These are phyloP conservation scores for Candida montana DNA, from an alignment of 805 yeast genomes.

Conservation along the genomic window DNA sequence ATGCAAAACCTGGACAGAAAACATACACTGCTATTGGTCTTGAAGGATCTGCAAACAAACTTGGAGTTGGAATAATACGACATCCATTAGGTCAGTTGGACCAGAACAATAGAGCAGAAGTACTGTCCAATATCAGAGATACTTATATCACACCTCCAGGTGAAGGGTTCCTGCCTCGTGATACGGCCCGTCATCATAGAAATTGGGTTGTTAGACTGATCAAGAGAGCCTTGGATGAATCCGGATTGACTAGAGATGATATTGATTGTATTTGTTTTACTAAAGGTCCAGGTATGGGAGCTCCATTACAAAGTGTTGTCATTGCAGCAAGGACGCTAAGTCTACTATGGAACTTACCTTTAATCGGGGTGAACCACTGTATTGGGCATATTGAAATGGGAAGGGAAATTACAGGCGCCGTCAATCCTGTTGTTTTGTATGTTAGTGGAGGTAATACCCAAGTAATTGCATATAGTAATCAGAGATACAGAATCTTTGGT, in stretches of 20 bases:
- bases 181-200: slow-evolving; percentile 93
- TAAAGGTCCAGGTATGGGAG: slow-evolving; percentile 99
- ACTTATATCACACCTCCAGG: slow-evolving; percentile 97
- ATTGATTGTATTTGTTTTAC: slow-evolving; percentile 87
- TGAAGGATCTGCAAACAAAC: slow-evolving; percentile 95
- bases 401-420: slow-evolving; percentile 94
- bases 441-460: slow-evolving; percentile 99
- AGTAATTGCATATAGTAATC: slow-evolving; percentile 92
- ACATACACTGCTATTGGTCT: slow-evolving; percentile 78
- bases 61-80: slow-evolving; percentile 88
- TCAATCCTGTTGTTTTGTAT: slow-evolving; percentile 93
- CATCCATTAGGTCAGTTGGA: slow-evolving; percentile 61
- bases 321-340: slow-evolving; percentile 85
- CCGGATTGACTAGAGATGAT: slow-evolving; percentile 44
- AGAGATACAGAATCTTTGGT: slow-evolving; percentile 96
- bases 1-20: slow-evolving; percentile 35
- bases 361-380: slow-evolving; percentile 95
- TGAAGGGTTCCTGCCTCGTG: slow-evolving; percentile 94
- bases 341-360: slow-evolving; percentile 74
- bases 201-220: slow-evolving; percentile 87
- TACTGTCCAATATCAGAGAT: slow-evolving; percentile 87
- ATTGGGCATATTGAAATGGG: slow-evolving; percentile 99
- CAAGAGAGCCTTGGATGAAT: slow-evolving; percentile 58
- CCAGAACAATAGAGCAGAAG: slow-evolving; percentile 57
- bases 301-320: slow-evolving; percentile 90